phyloP scores from a whole-genome alignment of 2,329 filamentous ascomycete species.

The Drechslerella stenobrocha region DNA sequence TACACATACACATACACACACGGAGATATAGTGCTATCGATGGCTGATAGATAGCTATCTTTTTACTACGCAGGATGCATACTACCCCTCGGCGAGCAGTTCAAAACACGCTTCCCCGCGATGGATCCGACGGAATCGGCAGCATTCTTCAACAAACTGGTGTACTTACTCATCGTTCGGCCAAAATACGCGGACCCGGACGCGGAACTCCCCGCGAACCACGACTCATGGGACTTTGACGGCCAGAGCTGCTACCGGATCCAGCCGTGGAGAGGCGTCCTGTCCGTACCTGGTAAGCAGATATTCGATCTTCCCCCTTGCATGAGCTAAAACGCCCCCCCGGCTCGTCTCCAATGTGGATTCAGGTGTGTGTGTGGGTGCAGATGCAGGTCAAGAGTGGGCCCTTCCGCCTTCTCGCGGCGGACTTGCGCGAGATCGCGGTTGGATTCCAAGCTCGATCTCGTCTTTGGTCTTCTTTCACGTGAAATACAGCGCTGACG shows the following conservation, averaged over 20 bases:
- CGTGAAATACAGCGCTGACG: too few species aligned
- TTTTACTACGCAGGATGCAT: not conserved
- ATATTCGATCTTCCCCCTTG: too few species aligned
- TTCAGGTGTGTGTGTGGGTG: too few species aligned
- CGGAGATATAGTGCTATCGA: too few species aligned
- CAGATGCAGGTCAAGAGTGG: too few species aligned
- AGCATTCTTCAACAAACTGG: slow-evolving; percentile 7
- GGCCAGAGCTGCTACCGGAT: slow-evolving; percentile 19
- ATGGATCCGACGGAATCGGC: slow-evolving; percentile 10
- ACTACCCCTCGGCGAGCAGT: slow-evolving; percentile 10
- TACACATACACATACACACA: not conserved
- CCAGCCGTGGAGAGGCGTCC: slow-evolving; percentile 25
- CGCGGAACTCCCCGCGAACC: slow-evolving; percentile 13
- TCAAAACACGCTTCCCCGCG: slow-evolving; percentile 18
- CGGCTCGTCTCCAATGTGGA: too few species aligned
- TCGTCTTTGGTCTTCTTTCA: too few species aligned
- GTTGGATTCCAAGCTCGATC: too few species aligned
- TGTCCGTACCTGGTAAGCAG: slow-evolving; percentile 17
- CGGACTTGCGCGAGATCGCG: too few species aligned
- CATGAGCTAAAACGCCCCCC: too few species aligned
- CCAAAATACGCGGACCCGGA: slow-evolving; percentile 15
- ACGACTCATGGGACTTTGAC: slow-evolving; percentile 29
- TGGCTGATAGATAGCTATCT: not conserved
- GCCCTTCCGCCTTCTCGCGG: too few species aligned
- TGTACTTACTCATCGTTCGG: slow-evolving; percentile 22